These are phyloP conservation scores for Candida ponderosae DNA, from an alignment of 805 yeast genomes.

Conservation along the genomic window DNA sequence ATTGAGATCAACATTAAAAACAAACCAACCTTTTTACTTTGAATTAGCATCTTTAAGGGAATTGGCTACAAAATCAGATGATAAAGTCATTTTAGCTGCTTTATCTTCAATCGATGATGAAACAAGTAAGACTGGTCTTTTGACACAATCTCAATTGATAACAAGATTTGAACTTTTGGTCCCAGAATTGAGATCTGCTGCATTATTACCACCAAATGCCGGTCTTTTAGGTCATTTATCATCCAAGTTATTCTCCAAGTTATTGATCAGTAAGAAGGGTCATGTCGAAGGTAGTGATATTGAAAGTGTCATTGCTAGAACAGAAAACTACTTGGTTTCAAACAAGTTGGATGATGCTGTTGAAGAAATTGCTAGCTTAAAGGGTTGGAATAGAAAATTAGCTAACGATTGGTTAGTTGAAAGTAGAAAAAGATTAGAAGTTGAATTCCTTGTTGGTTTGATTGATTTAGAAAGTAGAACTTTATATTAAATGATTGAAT, in stretches of 20 bases:
- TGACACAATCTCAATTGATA: conserved; percentile 27
- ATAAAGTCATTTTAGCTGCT: conserved; percentile 43
- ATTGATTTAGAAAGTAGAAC: conserved; percentile 59
- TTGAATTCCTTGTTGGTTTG: conserved; percentile 68
- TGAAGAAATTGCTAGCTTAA: conserved; percentile 80
- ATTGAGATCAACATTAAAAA: conserved; percentile 31
- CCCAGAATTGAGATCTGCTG: conserved; percentile 83
- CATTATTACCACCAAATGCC: conserved; percentile 89
- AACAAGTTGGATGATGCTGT: conserved; percentile 84
- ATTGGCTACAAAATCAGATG: conserved; percentile 31
- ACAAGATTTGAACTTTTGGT: conserved; percentile 49
- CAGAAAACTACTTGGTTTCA: conserved; percentile 62
- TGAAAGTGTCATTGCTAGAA: conserved; percentile 83
- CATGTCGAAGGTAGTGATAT: conserved; percentile 75
- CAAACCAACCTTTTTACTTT: conserved; percentile 24
- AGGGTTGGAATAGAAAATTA: conserved; percentile 88
- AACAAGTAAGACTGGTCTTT: conserved; percentile 44
- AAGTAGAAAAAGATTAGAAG: conserved; percentile 83
- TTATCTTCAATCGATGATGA: conserved; percentile 37
- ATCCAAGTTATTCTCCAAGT: conserved; percentile 66
- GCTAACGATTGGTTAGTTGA: conserved; percentile 90
- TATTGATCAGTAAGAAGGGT: conserved; percentile 74
- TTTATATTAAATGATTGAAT: conserved; percentile 20
- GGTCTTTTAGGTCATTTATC: conserved; percentile 90
- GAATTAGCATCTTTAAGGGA: conserved; percentile 15